Evolutionary conservation across 164 flowering plant species (phyloP).

Genomic region (Kingdonia uniflora): DNA sequence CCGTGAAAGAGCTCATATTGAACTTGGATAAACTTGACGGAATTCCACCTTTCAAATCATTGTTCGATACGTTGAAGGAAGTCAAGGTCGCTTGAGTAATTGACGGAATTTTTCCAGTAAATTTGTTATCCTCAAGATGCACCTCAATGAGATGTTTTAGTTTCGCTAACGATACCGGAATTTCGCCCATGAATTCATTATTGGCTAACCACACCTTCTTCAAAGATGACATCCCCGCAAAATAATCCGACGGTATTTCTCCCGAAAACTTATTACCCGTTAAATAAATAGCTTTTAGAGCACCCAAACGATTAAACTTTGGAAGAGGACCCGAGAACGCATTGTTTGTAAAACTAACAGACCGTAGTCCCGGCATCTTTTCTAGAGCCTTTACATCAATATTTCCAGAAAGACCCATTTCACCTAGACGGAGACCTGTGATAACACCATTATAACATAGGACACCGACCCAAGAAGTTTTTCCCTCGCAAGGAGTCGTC

Average conservation of each 20-base stretch:
- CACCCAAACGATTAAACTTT: slow-evolving; percentile 36
- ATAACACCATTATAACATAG: slow-evolving; percentile 35
- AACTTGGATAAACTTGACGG: slow-evolving; percentile 34
- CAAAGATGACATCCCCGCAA: slow-evolving; percentile 33
- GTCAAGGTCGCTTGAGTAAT: slow-evolving; percentile 12
- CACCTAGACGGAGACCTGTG: slow-evolving; percentile 35
- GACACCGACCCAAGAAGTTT: slow-evolving; percentile 41
- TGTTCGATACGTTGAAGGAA: slow-evolving; percentile 37
- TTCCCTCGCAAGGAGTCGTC: slow-evolving; percentile 28
- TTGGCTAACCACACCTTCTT: slow-evolving; percentile 47
- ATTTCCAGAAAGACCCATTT: slow-evolving; percentile 37
- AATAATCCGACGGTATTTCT: slow-evolving; percentile 40
- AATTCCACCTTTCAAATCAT: slow-evolving; percentile 52
- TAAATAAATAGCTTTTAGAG: slow-evolving; percentile 39
- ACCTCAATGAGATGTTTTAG: slow-evolving; percentile 33
- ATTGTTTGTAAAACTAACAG: slow-evolving; percentile 41
- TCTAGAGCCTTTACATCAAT: slow-evolving; percentile 38
- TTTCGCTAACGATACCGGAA: slow-evolving; percentile 47
- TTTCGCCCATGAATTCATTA: slow-evolving; percentile 50
- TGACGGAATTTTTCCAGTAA: slow-evolving; percentile 51
- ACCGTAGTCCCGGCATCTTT: slow-evolving; percentile 26
- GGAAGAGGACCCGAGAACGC: slow-evolving; percentile 57
- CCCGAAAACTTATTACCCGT: slow-evolving; percentile 54
- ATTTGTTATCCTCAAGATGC: slow-evolving; percentile 50
- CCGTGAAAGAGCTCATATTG: slow-evolving; percentile 25